Evolutionary conservation across 2,329 filamentous ascomycete genomes (phyloP), one percentile per base, ranked within the genome.

Genomic region (Albifimbria verrucaria): DNA sequence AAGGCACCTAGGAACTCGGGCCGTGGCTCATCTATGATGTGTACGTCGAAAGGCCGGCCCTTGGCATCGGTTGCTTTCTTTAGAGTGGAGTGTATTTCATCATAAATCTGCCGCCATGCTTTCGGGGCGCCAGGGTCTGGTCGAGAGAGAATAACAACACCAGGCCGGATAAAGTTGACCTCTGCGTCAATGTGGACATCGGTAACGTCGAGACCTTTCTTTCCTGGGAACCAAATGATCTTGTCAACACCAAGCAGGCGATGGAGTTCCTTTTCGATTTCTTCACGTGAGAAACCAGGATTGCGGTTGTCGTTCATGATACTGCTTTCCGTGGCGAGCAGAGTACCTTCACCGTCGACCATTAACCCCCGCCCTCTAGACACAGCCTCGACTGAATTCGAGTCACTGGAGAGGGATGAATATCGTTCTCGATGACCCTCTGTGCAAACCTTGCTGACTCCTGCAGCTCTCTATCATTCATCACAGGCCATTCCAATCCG

Each of bases 231-330:
- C 66, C 65, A 68, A n/a, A 68, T 60, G 4, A 62, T 48, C 21
- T 65, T 68, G 2, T 53, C 41, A 10, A 63, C 54, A 4, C 66
- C 66, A 0, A 68, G 54, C 2, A 47, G 53, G 9, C 52, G 49
- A 2, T 18, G 18, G 5, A 68, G 62, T 26, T 62, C 55, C 3
- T 43, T 47, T 17, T 68, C 66, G 3, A 66, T 44, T 0, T 63
- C 52, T 12, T 50, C 1, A 5, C 57, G 62, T 32, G 42, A 51
- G 21, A 53, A 41, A 0, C 57, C 58, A 0, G 59, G 61, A 39
- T 68, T 68, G 7, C 65, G 56, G 44, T 68, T 68, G 7, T 57
- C 44, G 50, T 66, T 68, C 42, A 67, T 17, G 7, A 68, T 58
- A 2, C 62, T 59, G 46, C 64, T 68, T 28, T 68, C 63, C 1